These are phyloP conservation scores for Xylaria sp. DNA, from an alignment of 2,329 filamentous ascomycete genomes.

Conservation along the genomic window DNA sequence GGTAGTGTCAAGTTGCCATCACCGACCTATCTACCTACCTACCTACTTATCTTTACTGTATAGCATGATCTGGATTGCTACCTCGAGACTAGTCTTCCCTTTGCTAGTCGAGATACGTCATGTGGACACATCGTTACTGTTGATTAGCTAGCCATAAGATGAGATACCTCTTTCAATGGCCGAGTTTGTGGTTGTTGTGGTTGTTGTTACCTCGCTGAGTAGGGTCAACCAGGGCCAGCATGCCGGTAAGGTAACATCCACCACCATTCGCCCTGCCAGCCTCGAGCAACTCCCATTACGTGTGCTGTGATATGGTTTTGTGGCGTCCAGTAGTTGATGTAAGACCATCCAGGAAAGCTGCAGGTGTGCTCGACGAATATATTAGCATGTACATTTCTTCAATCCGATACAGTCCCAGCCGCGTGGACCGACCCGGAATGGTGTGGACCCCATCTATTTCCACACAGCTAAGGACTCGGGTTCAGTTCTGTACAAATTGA, in stretches of 20 bases:
- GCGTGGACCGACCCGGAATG: background rate
- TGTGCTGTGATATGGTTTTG: background rate
- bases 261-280: background rate
- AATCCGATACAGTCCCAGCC: constrained; percentile 14
- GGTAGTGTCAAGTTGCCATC: background rate
- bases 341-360: background rate
- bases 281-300: background rate
- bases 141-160: too few relatives aligned
- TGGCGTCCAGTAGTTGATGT: background rate
- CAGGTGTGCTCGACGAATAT: background rate
- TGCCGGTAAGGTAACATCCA: background rate
- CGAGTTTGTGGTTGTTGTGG: too few relatives aligned
- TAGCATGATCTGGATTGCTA: too few relatives aligned
- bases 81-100: too few relatives aligned
- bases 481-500: too few relatives aligned
- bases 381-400: background rate
- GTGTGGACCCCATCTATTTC: background rate
- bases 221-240: background rate
- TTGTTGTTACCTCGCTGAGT: background rate
- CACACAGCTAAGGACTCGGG: background rate
- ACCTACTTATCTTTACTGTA: background rate
- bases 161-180: too few relatives aligned
- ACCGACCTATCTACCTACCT: background rate
- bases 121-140: too few relatives aligned
- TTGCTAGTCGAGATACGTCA: too few relatives aligned